These are phyloP conservation scores for Apophysomyces elegans DNA, from an alignment of 371 early-diverging fungal species.

Conservation along the genomic window DNA sequence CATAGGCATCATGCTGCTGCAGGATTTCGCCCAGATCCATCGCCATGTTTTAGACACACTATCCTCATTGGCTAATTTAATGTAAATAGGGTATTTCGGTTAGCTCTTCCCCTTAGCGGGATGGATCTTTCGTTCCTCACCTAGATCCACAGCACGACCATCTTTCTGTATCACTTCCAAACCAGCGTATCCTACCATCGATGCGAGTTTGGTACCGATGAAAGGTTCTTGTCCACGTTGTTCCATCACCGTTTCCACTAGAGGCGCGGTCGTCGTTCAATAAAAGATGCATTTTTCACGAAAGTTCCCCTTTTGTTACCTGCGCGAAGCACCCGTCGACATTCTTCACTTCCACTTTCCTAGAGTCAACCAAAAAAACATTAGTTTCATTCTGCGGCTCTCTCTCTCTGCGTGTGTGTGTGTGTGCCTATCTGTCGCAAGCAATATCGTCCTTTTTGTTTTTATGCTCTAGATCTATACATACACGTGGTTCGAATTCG, in stretches of 20 bases:
- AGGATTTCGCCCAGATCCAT: conserved; percentile 2
- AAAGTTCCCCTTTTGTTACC: background rate
- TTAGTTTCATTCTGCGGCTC: too few relatives aligned
- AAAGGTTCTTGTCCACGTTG: conserved; percentile 43
- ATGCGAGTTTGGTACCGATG: conserved; percentile 34
- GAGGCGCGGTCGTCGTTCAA: background rate
- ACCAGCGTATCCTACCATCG: conserved; percentile 1
- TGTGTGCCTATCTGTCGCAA: too few relatives aligned
- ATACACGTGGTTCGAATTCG: conserved; percentile 1
- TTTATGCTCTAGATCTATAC: background rate
- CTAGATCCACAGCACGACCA: background rate
- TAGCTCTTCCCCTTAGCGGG: too few relatives aligned
- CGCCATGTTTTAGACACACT: background rate
- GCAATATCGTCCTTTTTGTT: too few relatives aligned
- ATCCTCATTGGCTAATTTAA: background rate
- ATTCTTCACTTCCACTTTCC: conserved; percentile 10
- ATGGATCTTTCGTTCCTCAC: background rate
- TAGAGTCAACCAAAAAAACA: background rate
- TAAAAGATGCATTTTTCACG: too few relatives aligned
- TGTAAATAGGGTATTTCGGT: too few relatives aligned
- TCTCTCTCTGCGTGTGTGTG: too few relatives aligned
- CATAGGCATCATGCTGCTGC: conserved; percentile 6
- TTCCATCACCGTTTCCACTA: conserved; percentile 18
- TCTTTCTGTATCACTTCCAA: conserved; percentile 3
- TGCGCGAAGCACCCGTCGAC: background rate